These are phyloP conservation scores for Picea sitchensis DNA, from an alignment of 75 land plant species.

Conservation along the genomic window DNA sequence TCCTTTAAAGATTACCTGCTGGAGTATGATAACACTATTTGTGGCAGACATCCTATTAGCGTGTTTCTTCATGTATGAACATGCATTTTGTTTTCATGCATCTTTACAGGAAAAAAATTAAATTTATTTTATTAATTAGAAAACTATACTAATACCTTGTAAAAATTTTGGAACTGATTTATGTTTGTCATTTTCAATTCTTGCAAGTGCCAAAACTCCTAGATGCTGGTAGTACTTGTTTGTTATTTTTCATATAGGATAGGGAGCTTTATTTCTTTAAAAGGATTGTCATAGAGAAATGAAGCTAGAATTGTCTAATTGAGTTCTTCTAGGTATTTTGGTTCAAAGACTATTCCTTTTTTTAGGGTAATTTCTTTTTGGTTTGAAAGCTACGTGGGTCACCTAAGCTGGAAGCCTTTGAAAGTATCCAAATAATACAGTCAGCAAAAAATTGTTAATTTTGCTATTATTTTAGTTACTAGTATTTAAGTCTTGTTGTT, in stretches of 20 bases:
- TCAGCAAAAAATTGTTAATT: no score
- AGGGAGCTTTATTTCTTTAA: neutral
- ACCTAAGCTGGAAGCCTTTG: neutral
- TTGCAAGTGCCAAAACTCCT: neutral
- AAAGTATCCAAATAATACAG: neutral
- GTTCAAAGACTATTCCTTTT: neutral
- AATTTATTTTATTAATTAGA: neutral
- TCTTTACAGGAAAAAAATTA: neutral
- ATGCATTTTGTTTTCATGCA: neutral
- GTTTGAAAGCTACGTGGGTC: neutral
- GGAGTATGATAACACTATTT: constrained; percentile 92
- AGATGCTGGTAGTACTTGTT: neutral
- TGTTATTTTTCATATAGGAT: constrained; percentile 3
- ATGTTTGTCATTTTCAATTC: neutral
- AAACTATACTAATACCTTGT: no score
- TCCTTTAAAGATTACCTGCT: constrained; percentile 68
- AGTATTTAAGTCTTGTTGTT: neutral
- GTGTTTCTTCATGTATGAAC: constrained; percentile 91
- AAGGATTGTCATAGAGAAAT: neutral
- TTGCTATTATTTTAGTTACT: no score
- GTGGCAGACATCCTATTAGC: constrained; percentile 95
- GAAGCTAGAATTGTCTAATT: no score
- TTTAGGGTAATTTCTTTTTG: neutral
- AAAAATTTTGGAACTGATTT: neutral
- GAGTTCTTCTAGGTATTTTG: neutral